Evolutionary conservation across 1,139 yeast genomes (phyloP).

Genomic region (Torulaspora pretoriensis): DNA sequence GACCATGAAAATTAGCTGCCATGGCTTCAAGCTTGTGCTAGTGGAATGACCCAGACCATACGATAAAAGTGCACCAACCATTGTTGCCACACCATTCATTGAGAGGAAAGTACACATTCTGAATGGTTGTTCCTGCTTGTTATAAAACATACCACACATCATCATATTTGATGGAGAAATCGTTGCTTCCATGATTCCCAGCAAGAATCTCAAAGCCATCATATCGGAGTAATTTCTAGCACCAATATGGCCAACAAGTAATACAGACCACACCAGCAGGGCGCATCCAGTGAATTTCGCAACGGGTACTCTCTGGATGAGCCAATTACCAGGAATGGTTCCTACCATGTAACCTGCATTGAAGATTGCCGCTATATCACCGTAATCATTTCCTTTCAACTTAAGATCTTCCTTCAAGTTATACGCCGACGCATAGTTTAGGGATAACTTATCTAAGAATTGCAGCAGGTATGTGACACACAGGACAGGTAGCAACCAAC

Average conservation of each 20-base stretch:
- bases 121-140: constrained; percentile 45
- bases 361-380: constrained; percentile 43
- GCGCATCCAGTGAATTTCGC: constrained; percentile 43
- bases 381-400: constrained; percentile 17
- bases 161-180: constrained; percentile 50
- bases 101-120: constrained; percentile 48
- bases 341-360: constrained; percentile 48
- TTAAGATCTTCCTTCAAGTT: constrained; percentile 31
- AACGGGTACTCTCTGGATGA: constrained; percentile 48
- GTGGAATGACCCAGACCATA: constrained; percentile 42
- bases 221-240: constrained; percentile 41
- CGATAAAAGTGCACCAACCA: constrained; percentile 48
- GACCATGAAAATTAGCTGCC: constrained; percentile 46
- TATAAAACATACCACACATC: constrained; percentile 46
- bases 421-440: constrained; percentile 41
- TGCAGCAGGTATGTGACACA: constrained; percentile 41
- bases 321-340: constrained; percentile 44
- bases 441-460: constrained; percentile 40
- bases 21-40: constrained; percentile 31
- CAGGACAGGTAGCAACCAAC: constrained; percentile 38
- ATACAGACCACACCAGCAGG: constrained; percentile 43
- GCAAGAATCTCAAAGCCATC: constrained; percentile 41
- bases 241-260: constrained; percentile 44
- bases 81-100: constrained; percentile 48
- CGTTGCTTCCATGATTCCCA: constrained; percentile 48